phyloP scores from a whole-genome alignment of 208 protist genomes.

The Leishmania lainsoni region DNA sequence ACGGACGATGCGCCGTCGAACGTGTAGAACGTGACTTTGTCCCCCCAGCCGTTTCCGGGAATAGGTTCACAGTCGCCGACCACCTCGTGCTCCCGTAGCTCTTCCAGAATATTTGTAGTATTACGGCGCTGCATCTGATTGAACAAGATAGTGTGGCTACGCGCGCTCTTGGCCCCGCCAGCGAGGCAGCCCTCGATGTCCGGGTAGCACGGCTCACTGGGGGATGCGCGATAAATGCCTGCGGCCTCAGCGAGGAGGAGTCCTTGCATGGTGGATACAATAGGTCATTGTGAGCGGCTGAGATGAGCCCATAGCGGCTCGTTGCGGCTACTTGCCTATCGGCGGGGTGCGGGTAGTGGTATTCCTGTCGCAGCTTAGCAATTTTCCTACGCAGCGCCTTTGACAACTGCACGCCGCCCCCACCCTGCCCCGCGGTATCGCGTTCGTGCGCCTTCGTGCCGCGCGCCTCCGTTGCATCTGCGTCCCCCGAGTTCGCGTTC shows the following conservation, averaged over 20 bases:
- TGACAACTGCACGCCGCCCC: conserved; percentile 44
- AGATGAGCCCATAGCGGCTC: conserved; percentile 71
- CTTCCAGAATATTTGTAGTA: conserved; percentile 52
- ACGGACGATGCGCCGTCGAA: conserved; percentile 81
- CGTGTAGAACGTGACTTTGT: conserved; percentile 45
- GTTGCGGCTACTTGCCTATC: conserved; percentile 28
- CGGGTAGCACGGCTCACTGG: conserved; percentile 30
- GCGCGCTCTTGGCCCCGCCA: conserved; percentile 29
- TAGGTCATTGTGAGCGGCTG: conserved; percentile 66
- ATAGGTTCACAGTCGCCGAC: conserved; percentile 39
- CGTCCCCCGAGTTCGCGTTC: conserved; percentile 37
- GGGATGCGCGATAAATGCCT: conserved; percentile 44
- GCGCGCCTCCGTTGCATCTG: conserved; percentile 26
- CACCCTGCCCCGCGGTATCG: conserved; percentile 11
- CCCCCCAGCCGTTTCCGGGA: conserved; percentile 85
- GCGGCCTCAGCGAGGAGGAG: conserved; percentile 56
- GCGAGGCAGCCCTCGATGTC: conserved; percentile 12
- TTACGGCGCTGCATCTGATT: conserved; percentile 58
- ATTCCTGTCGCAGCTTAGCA: conserved; percentile 41
- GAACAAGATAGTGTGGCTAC: conserved; percentile 62
- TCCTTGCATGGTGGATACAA: conserved; percentile 64
- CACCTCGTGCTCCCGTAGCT: conserved; percentile 33
- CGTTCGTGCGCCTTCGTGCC: conserved; percentile 20
- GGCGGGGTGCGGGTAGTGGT: conserved; percentile 43
- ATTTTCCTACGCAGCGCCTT: conserved; percentile 54